phyloP scores from a whole-genome alignment of 2,329 filamentous ascomycete species.

The Tricladium varicosporioides region DNA sequence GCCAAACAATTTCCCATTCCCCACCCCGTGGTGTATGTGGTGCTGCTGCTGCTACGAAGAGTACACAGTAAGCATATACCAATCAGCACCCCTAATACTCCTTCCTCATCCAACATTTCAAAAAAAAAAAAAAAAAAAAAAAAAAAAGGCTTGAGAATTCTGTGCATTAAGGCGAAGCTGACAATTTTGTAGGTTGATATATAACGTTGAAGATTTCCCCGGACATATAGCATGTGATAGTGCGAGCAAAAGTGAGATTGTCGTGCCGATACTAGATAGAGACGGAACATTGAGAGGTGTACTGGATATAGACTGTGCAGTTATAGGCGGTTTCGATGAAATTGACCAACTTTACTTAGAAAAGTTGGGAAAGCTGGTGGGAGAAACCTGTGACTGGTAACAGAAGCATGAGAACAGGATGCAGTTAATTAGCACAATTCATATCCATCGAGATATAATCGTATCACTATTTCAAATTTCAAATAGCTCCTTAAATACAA shows the following conservation, averaged over 20 bases:
- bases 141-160: too few relatives aligned
- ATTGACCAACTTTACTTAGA: constrained; percentile 67
- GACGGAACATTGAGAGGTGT: constrained; percentile 61
- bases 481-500: too few relatives aligned
- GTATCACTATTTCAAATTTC: too few relatives aligned
- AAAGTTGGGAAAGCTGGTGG: constrained; percentile 59
- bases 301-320: constrained; percentile 77
- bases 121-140: too few relatives aligned
- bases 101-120: too few relatives aligned
- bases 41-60: constrained; percentile 55
- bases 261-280: constrained; percentile 62
- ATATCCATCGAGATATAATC: too few relatives aligned
- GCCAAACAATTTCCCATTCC: constrained; percentile 72
- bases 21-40: constrained; percentile 67
- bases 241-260: constrained; percentile 75
- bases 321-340: constrained; percentile 63
- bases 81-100: too few relatives aligned
- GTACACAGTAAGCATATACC: too few relatives aligned
- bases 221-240: constrained; percentile 82
- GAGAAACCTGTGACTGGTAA: constrained; percentile 64
- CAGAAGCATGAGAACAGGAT: too few relatives aligned
- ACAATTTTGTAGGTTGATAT: constrained; percentile 42
- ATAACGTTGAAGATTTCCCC: constrained; percentile 71
- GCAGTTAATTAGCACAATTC: too few relatives aligned
- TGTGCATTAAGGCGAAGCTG: too few relatives aligned